Evolutionary conservation across 805 yeast genomes (phyloP), one percentile per base, ranked within the genome.

Genomic region (Barnettozyma siamensis): DNA sequence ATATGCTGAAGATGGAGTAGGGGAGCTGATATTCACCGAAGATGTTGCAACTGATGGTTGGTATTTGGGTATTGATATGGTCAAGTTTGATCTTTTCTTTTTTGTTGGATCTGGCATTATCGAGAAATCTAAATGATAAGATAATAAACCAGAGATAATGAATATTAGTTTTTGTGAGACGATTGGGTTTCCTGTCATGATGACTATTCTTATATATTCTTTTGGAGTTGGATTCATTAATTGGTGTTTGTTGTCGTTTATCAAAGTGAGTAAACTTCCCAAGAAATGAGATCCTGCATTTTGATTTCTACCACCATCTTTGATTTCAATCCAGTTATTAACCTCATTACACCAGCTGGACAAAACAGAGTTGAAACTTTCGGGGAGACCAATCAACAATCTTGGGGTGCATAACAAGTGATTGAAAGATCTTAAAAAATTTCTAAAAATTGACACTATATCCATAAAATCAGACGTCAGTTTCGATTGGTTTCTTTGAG

Each of bases 141-240:
- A 71, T 15, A 78, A 56, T 20, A 78, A 43, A 0, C 76, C 82
- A 40, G 75, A 67, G 8, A 78, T 46, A 7, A 78, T 71, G 42
- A 75, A 77, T 0, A 77, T 62, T 41, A 78, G 59, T 51, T 76
- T 76, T 49, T 77, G 78, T 2, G 83, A 80, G 9, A 78, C 79
- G 7, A 72, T 72, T 28, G 78, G 75, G 51, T 78, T 78, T 13
- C 78, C 73, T 0, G 83, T 76, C 72, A 76, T 68, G 4, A 78
- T 64, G 1, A 76, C 76, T 1, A 78, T 64, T 33, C 82, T 63
- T 7, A 73, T 64, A n/a, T 67, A 56, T 32, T 65, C 70, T 18
- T 44, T 48, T 2, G 23, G 24, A 11, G 29, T 11, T 4, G 42
- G 31, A 21, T 41, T 20, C 2, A 52, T 45, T 16, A 55, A 27